Percentiles rank a stretch among this genome's conserved stretches.
phyloP scores from a whole-genome alignment of 495 filamentous ascomycete genomes.

The Lentithecium fluviatile region DNA sequence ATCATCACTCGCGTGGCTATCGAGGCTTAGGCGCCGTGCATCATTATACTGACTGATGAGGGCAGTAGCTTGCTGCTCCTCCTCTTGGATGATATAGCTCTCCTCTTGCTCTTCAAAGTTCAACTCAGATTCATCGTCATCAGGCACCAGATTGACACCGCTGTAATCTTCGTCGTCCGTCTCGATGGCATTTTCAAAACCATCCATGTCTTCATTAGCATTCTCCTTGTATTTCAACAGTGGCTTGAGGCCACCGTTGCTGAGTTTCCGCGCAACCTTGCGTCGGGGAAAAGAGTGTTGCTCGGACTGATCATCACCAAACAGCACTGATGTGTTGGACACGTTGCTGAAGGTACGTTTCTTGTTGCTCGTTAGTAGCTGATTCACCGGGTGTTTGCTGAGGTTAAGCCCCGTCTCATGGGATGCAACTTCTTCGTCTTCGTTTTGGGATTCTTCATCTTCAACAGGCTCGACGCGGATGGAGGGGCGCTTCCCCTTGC shows the following conservation, averaged over 20 bases:
- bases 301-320: conserved; percentile 17
- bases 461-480: conserved; percentile 27
- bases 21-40: conserved; percentile 23
- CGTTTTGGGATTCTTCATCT: conserved; percentile 19
- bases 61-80: conserved; percentile 42
- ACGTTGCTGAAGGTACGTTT: conserved; percentile 36
- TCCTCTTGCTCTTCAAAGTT: conserved; percentile 63
- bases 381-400: conserved; percentile 14
- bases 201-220: neutral
- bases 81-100: conserved; percentile 61
- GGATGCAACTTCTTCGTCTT: conserved; percentile 22
- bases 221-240: conserved; percentile 28
- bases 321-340: conserved; percentile 33
- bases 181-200: conserved; percentile 40
- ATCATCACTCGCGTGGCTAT: conserved; percentile 18
- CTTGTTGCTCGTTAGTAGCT: conserved; percentile 13
- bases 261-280: conserved; percentile 29
- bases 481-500: conserved; percentile 35
- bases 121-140: conserved; percentile 70
- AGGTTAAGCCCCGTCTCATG: conserved; percentile 29
- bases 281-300: conserved; percentile 19
- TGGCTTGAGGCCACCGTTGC: conserved; percentile 17
- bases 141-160: conserved; percentile 68
- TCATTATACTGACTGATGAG: conserved; percentile 36
- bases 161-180: conserved; percentile 68